phyloP scores from a whole-genome alignment of 2,329 filamentous ascomycete genomes.

The Epicoccum nigrum region DNA sequence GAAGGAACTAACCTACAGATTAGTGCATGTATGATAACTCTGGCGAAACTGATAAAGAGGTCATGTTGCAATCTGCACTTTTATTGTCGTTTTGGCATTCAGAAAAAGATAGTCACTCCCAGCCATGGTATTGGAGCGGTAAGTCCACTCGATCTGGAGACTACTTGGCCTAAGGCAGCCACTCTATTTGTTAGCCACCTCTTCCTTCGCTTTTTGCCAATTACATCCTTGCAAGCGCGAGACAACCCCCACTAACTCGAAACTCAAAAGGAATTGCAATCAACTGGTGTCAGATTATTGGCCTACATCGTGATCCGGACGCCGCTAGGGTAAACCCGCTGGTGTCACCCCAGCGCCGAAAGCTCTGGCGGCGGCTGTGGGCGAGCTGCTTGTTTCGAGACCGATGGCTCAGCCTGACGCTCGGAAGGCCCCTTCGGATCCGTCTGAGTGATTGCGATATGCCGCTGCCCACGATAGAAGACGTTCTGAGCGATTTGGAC shows the following conservation, averaged over 20 bases:
- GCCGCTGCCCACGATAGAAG: background rate
- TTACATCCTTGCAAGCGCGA: too few relatives aligned
- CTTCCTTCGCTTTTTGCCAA: too few relatives aligned
- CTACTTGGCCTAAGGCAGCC: too few relatives aligned
- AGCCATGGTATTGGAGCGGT: conserved; percentile 19
- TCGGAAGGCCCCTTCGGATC: conserved; percentile 8
- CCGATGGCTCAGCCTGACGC: conserved; percentile 12
- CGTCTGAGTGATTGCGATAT: conserved; percentile 11
- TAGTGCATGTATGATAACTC: conserved; percentile 15
- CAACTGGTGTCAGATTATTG: conserved; percentile 13
- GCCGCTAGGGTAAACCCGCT: background rate
- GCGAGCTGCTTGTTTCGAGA: conserved; percentile 12
- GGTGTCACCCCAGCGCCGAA: conserved; percentile 1
- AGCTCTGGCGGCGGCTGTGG: conserved; percentile 10
- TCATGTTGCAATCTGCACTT: conserved; percentile 7
- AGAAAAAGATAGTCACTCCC: conserved; percentile 10
- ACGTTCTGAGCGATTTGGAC: conserved; percentile 2
- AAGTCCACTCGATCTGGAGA: background rate
- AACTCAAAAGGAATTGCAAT: conserved; percentile 12
- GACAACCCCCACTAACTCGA: too few relatives aligned
- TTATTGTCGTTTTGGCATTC: conserved; percentile 14
- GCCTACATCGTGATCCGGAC: conserved; percentile 12
- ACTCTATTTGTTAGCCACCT: too few relatives aligned
- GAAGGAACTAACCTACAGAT: background rate
- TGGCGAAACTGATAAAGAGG: conserved; percentile 10